Evolutionary conservation across 202 grass and related monocot species (phyloP).

Genomic region (Zoysia matrella): DNA sequence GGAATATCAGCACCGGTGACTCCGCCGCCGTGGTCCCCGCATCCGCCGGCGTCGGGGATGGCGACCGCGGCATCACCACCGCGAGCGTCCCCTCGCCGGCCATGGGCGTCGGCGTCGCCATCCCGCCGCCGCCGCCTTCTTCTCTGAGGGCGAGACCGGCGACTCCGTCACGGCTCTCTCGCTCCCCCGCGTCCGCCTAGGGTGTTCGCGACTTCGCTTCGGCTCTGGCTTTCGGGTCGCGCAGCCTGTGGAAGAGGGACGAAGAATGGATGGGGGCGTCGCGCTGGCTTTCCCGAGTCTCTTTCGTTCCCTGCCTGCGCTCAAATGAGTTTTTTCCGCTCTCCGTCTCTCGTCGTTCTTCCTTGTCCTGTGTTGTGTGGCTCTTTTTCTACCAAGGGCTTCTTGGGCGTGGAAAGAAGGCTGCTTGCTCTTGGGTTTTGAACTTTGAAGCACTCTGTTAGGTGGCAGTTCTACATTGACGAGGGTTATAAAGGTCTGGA

Average conservation of each 20-base stretch:
- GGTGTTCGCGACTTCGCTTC: conserved; percentile 42
- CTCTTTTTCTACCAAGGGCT: conserved; percentile 42
- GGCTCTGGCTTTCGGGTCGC: conserved; percentile 23
- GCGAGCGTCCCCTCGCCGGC: conserved; percentile 61
- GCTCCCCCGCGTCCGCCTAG: conserved; percentile 36
- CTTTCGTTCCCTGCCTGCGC: conserved; percentile 38
- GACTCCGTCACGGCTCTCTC: conserved; percentile 49
- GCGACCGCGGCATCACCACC: conserved; percentile 56
- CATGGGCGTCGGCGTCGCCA: conserved; percentile 67
- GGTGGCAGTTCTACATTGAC: not conserved
- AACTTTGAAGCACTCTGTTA: conserved; percentile 12
- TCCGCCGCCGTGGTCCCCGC: conserved; percentile 58
- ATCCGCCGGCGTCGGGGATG: conserved; percentile 44
- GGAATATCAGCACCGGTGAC: conserved; percentile 75
- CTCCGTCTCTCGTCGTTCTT: not conserved
- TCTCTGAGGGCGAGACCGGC: conserved; percentile 25
- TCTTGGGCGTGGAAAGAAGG: not conserved
- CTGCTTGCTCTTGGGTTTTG: not conserved
- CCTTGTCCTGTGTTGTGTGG: conserved; percentile 12
- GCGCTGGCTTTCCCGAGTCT: conserved; percentile 47
- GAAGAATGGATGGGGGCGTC: conserved; percentile 56
- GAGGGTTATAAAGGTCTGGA: not conserved
- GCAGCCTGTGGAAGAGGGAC: conserved; percentile 51
- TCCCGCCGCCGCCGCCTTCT: conserved; percentile 25
- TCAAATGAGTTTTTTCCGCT: not conserved